These are phyloP conservation scores for Paecilomyces variotii DNA, from an alignment of 2,329 filamentous ascomycete species.

Conservation along the genomic window DNA sequence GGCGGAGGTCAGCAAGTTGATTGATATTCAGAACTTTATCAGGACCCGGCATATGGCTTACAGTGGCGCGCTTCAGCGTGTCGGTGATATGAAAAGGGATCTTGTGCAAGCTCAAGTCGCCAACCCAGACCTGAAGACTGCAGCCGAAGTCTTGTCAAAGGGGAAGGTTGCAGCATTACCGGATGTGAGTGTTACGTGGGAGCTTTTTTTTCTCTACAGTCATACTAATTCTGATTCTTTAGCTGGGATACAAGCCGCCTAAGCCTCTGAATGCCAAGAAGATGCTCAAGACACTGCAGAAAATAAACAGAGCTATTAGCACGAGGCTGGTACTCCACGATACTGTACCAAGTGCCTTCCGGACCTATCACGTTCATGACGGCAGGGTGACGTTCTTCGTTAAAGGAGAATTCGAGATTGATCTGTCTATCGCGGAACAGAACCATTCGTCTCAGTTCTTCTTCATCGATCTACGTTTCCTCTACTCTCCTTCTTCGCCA, in stretches of 20 bases:
- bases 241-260: slow-evolving; percentile 70
- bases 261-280: slow-evolving; percentile 63
- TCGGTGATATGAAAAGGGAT: slow-evolving; percentile 66
- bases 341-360: slow-evolving; percentile 68
- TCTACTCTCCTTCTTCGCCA: slow-evolving; percentile 63
- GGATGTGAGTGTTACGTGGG: slow-evolving; percentile 49
- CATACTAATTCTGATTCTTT: slow-evolving; percentile 12
- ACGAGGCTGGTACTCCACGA: slow-evolving; percentile 81
- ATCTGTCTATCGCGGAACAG: slow-evolving; percentile 83
- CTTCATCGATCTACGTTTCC: slow-evolving; percentile 85
- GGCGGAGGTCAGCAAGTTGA: slow-evolving; percentile 72
- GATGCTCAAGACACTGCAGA: slow-evolving; percentile 64
- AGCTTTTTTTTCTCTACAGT: background rate
- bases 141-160: slow-evolving; percentile 73
- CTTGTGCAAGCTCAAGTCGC: slow-evolving; percentile 67
- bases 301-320: slow-evolving; percentile 75
- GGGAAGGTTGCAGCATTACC: slow-evolving; percentile 72
- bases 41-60: slow-evolving; percentile 55
- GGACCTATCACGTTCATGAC: slow-evolving; percentile 67
- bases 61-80: slow-evolving; percentile 50
- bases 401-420: slow-evolving; percentile 79
- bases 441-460: slow-evolving; percentile 77
- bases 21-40: slow-evolving; percentile 75
- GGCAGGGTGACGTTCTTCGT: slow-evolving; percentile 89
- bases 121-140: slow-evolving; percentile 85